Base-by-base conservation (phyloP, 2,329 filamentous ascomycete species). In the Trichoderma semiorbis region DNA sequence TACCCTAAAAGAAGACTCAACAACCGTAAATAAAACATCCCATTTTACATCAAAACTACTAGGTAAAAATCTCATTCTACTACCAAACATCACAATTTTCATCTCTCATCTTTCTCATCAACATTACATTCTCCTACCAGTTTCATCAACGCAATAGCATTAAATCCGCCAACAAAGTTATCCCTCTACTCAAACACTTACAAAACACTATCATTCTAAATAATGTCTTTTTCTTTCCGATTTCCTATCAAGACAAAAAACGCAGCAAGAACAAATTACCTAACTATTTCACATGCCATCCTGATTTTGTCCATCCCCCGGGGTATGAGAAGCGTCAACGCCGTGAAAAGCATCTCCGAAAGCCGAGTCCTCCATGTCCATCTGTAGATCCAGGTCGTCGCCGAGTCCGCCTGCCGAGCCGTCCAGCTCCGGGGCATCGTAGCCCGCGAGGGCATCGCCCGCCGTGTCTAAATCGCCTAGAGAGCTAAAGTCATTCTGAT, bases 321-420 rank as follows among this genome's bases (percentile, higher is more conserved):
- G 81, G 32, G 82, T 84, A 67, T 77, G 80, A 11, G 78, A 78
- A 55, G 78, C 76, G 24, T 84, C 86, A 14, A 90, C 87, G 5
- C 87, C 89, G 76, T 94, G 92, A 81, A 95, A 93, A 0, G 93
- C 93, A 76, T 96, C 92, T 3, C 92, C 93, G 82, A 96, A 96
- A 1, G 92, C 93, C 43, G 91, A 93, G 77, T 94, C 92, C 61
- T 93, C 92, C 84, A 94, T 87, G 74, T 91, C 91, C 83, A 91
- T 87, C 75, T 87, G 85, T 66, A 91, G 80, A 78, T 88, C 86
- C n/a, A 88, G 80, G 10, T 87, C 88, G 55, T 89, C 87, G 26
- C 84, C 87, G 5, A 88, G 80, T 34, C 84, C 85, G 5, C 83
- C 84, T 2, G 79, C 82, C 1, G 77, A 79, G 5, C 78, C 80